Conservation (phyloP, 176 grass and related monocot genomes). For the Cymbopogon citratus region DNA sequence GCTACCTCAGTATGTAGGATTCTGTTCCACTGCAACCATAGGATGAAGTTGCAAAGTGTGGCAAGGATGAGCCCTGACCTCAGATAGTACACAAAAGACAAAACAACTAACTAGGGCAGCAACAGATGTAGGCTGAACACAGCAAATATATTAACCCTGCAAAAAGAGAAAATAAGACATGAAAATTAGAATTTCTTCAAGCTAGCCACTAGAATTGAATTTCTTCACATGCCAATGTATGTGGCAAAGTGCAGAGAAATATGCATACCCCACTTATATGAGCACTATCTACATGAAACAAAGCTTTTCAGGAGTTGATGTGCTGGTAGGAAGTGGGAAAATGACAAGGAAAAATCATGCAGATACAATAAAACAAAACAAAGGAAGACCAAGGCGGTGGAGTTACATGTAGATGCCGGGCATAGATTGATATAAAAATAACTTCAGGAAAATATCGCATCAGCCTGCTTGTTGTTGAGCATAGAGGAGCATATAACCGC, state of each 20-base stretch:
- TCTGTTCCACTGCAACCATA: conserved; percentile 18
- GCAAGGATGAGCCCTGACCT: conserved; percentile 27
- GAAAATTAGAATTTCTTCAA: conserved; percentile 24
- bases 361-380: conserved; percentile 18
- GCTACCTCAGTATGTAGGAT: conserved; percentile 12
- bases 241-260: neutral
- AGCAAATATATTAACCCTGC: conserved; percentile 53
- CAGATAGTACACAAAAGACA: conserved; percentile 33
- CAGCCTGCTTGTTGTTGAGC: conserved; percentile 47
- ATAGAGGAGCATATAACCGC: conserved; percentile 39
- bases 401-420: conserved; percentile 47
- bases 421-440: conserved; percentile 38
- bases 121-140: conserved; percentile 13
- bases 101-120: conserved; percentile 41
- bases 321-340: conserved; percentile 18
- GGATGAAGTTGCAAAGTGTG: conserved; percentile 17
- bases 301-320: conserved; percentile 28
- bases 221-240: conserved; percentile 6
- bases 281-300: conserved; percentile 25
- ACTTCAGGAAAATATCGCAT: conserved; percentile 39
- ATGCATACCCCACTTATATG: conserved; percentile 29
- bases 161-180: conserved; percentile 11
- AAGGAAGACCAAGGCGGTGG: neutral
- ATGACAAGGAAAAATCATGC: neutral
- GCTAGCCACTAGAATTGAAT: conserved; percentile 4